These are phyloP conservation scores for Metrosideros polymorpha DNA, from an alignment of 441 rosid genomes.

Conservation along the genomic window DNA sequence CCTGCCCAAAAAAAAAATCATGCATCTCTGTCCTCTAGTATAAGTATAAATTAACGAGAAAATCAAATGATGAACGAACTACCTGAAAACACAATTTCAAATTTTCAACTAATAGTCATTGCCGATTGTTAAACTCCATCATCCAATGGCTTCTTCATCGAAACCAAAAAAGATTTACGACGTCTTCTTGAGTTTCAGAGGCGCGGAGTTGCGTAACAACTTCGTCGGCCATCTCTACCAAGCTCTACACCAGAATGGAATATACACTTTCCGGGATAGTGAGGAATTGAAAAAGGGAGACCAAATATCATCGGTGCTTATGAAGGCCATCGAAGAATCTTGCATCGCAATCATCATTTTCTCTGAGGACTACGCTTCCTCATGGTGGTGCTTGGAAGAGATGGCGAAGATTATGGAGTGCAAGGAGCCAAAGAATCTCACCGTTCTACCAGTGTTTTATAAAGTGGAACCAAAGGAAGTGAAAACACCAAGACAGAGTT, in stretches of 20 bases:
- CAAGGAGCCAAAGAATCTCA: background rate
- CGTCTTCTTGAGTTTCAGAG: background rate
- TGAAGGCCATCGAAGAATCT: background rate
- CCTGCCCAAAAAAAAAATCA: background rate
- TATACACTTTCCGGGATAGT: background rate
- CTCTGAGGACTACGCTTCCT: rapidly evolving
- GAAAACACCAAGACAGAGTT: rapidly evolving
- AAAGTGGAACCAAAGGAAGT: background rate
- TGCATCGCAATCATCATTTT: background rate
- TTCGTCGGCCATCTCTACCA: background rate
- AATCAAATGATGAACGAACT: background rate
- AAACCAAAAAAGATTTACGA: rapidly evolving
- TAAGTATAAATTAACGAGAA: background rate
- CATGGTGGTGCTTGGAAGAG: background rate
- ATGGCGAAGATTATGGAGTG: background rate
- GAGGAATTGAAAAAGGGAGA: background rate
- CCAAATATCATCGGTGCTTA: rapidly evolving
- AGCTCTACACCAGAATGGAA: rapidly evolving
- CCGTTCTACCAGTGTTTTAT: background rate
- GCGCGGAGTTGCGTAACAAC: rapidly evolving
- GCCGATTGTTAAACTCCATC: background rate
- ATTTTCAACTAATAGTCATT: background rate
- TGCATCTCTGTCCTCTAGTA: background rate
- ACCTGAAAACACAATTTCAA: rapidly evolving
- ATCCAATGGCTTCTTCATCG: background rate